phyloP scores from a whole-genome alignment of 176 grass and related monocot genomes.

The Aegilops bicornis region DNA sequence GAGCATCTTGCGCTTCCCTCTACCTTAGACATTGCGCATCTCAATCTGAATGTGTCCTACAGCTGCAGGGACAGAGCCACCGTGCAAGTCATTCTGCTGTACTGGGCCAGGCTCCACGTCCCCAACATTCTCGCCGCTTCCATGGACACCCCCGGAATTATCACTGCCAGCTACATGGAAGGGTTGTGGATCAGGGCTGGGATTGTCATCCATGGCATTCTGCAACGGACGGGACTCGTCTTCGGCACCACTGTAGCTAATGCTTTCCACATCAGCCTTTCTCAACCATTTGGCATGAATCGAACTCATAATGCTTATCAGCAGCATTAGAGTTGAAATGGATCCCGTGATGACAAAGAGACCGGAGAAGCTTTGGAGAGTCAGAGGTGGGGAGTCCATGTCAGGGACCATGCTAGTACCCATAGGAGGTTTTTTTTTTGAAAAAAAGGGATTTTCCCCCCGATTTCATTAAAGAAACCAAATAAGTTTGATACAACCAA shows the following conservation, averaged over 20 bases:
- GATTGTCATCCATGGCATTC: background rate
- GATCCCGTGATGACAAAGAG: constrained; percentile 48
- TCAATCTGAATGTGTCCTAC: background rate
- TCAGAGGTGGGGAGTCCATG: background rate
- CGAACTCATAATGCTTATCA: constrained; percentile 17
- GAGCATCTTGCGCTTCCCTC: too few species aligned
- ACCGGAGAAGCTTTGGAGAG: constrained; percentile 41
- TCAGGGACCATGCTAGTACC: too few species aligned
- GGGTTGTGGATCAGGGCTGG: background rate
- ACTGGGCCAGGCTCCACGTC: background rate
- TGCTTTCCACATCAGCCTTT: background rate
- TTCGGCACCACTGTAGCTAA: background rate
- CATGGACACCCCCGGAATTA: background rate
- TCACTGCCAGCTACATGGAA: background rate
- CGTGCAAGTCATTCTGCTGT: background rate
- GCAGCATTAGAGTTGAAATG: constrained; percentile 40
- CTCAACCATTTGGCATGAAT: background rate
- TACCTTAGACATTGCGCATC: too few species aligned
- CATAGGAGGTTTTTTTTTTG: too few species aligned
- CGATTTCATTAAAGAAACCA: too few species aligned
- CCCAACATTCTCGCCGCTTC: background rate
- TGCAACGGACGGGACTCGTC: background rate
- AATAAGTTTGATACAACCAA: too few species aligned
- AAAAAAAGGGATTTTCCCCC: too few species aligned
- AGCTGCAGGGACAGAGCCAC: background rate